Conservation (phyloP, 2,329 filamentous ascomycete genomes). For the Penicillium sp. region DNA sequence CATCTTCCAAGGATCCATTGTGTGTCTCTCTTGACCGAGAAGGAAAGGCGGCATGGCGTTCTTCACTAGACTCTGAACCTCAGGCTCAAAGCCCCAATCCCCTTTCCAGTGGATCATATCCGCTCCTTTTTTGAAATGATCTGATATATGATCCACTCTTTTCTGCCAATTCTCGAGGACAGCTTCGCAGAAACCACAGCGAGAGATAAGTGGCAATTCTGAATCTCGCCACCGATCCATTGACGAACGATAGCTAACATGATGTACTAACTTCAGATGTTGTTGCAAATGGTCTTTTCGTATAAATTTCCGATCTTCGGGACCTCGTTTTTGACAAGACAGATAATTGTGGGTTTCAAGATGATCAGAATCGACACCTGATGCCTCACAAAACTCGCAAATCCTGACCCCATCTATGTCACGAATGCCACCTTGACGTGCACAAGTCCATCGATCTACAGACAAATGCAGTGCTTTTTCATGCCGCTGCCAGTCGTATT, state of each 20-base stretch:
- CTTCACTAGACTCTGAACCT: no score
- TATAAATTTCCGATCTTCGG: conserved; percentile 28
- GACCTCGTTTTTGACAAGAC: conserved; percentile 52
- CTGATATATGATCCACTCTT: background rate
- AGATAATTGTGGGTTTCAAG: conserved; percentile 52
- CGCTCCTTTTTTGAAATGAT: conserved; percentile 14
- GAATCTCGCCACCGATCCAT: conserved; percentile 9
- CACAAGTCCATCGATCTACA: conserved; percentile 23
- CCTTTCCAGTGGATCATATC: conserved; percentile 17
- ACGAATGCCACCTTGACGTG: conserved; percentile 15
- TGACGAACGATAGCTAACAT: conserved; percentile 32
- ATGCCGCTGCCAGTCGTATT: conserved; percentile 27
- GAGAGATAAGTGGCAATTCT: conserved; percentile 1
- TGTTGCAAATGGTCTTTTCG: conserved; percentile 58
- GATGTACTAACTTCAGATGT: conserved; percentile 54
- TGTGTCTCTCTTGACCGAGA: no score
- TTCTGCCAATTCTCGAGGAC: background rate
- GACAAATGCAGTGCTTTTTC: conserved; percentile 28
- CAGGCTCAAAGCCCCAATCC: background rate
- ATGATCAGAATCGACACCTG: conserved; percentile 31
- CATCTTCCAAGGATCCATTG: no score
- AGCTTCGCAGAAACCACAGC: conserved; percentile 16
- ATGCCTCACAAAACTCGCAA: no score
- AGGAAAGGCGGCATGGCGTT: no score
- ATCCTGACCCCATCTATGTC: no score